Percentiles rank a stretch among this genome's conserved stretches.
Conservation (phyloP, 2,329 filamentous ascomycete genomes). For the Cryphonectria nitschkei region DNA sequence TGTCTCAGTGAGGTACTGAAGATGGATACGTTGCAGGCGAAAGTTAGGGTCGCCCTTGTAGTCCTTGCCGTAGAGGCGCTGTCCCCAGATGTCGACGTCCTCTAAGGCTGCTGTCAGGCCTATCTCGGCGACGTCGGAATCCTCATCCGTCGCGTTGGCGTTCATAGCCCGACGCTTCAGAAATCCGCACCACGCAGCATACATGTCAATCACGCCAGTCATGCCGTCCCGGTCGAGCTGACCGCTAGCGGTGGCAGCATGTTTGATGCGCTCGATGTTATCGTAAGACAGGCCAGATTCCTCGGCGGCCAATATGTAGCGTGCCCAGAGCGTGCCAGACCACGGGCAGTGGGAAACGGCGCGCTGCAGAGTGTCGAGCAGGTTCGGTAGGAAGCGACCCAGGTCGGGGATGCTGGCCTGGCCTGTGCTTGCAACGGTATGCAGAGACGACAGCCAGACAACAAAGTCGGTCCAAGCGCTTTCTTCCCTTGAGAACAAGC, state of each 20-base stretch:
- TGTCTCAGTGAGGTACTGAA: conserved; percentile 87
- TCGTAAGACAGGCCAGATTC: conserved; percentile 75
- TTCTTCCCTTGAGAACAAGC: conserved; percentile 73
- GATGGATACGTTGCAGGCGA: conserved; percentile 86
- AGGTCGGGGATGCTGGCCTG: conserved; percentile 44
- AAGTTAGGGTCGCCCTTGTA: conserved; percentile 89
- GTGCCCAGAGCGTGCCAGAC: conserved; percentile 89
- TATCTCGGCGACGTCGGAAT: conserved; percentile 86
- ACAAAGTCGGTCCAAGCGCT: conserved; percentile 83
- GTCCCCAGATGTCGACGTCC: conserved; percentile 79
- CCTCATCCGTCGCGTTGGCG: conserved; percentile 74
- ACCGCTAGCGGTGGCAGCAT: conserved; percentile 84
- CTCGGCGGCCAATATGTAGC: conserved; percentile 85
- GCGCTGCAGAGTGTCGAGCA: conserved; percentile 75
- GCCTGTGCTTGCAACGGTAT: conserved; percentile 41
- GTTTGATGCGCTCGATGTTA: conserved; percentile 87
- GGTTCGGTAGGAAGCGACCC: conserved; percentile 45
- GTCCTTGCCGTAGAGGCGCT: conserved; percentile 70
- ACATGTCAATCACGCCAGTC: conserved; percentile 86
- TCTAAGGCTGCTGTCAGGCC: conserved; percentile 85
- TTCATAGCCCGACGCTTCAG: conserved; percentile 84
- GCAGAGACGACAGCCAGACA: conserved; percentile 67
- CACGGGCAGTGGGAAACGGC: conserved; percentile 91
- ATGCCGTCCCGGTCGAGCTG: conserved; percentile 84
- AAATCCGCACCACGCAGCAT: conserved; percentile 93